Evolutionary conservation across 768 basidiomycete genomes (phyloP).

Genomic region (Galerina marginata): DNA sequence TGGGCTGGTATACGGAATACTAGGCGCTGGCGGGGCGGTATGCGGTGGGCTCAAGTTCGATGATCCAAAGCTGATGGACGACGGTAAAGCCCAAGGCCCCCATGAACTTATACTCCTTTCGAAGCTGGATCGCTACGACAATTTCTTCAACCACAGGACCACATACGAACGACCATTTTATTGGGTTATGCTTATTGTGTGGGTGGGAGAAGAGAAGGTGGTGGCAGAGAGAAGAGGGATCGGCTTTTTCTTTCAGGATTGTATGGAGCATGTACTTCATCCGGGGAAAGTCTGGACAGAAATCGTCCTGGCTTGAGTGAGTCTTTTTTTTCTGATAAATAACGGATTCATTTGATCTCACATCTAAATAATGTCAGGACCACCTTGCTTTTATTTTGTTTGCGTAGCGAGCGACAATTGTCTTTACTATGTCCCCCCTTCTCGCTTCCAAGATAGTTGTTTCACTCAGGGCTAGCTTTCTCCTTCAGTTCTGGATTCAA

Average conservation of each 20-base stretch:
- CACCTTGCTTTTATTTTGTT: too few relatives aligned
- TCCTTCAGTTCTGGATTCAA: too few relatives aligned
- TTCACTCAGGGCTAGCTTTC: too few relatives aligned
- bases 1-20: background rate
- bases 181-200: conserved; percentile 10
- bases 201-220: background rate
- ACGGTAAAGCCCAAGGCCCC: background rate
- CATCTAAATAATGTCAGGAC: too few relatives aligned
- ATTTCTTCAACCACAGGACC: background rate
- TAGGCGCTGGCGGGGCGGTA: background rate
- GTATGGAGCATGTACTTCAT: background rate
- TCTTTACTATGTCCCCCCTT: too few relatives aligned
- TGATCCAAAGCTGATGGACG: background rate
- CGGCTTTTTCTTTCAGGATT: conserved; percentile 1
- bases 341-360: too few relatives aligned
- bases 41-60: conserved; percentile 5
- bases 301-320: conserved; percentile 1
- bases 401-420: too few relatives aligned
- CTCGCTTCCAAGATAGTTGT: too few relatives aligned
- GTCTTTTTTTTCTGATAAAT: too few relatives aligned
- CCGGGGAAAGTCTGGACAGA: conserved; percentile 6
- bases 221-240: conserved; percentile 7
- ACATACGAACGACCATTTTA: background rate
- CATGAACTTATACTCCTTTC: conserved; percentile 5
- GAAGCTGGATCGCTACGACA: background rate